These are phyloP conservation scores for Magnolia officinalis DNA, from an alignment of 164 flowering plant genomes.

Conservation along the genomic window DNA sequence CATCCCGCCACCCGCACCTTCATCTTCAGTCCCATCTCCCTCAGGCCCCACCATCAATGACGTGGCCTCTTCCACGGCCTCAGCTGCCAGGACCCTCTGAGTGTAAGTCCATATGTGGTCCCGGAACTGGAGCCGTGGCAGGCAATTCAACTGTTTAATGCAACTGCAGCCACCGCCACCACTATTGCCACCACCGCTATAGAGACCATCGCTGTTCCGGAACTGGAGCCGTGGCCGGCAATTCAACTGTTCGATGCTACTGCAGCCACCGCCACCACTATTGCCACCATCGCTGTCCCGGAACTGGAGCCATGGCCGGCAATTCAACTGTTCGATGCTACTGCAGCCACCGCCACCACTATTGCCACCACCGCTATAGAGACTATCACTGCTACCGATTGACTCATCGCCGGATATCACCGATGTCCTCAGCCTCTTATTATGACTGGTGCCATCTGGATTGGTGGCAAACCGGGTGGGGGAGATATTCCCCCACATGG, in stretches of 20 bases:
- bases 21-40: constrained; percentile 18
- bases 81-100: constrained; percentile 43
- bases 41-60: not conserved
- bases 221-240: constrained; percentile 34
- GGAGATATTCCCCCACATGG: constrained; percentile 12
- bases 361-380: too few relatives aligned
- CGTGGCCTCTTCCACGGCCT: constrained; percentile 44
- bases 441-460: constrained; percentile 10
- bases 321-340: too few relatives aligned
- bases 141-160: constrained; percentile 22
- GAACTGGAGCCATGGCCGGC: too few relatives aligned
- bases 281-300: not conserved
- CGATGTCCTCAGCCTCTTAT: constrained; percentile 16
- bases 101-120: constrained; percentile 47
- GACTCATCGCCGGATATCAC: constrained; percentile 22
- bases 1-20: constrained; percentile 38
- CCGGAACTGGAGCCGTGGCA: constrained; percentile 36
- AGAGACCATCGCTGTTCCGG: constrained; percentile 23
- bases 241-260: constrained; percentile 19
- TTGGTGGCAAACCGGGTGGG: constrained; percentile 8
- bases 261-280: constrained; percentile 10
- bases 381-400: constrained; percentile 12
- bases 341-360: too few relatives aligned
- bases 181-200: not conserved
- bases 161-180: constrained; percentile 15